These are phyloP conservation scores for Reutealis trisperma DNA, from an alignment of 345 rosid species.

Conservation along the genomic window DNA sequence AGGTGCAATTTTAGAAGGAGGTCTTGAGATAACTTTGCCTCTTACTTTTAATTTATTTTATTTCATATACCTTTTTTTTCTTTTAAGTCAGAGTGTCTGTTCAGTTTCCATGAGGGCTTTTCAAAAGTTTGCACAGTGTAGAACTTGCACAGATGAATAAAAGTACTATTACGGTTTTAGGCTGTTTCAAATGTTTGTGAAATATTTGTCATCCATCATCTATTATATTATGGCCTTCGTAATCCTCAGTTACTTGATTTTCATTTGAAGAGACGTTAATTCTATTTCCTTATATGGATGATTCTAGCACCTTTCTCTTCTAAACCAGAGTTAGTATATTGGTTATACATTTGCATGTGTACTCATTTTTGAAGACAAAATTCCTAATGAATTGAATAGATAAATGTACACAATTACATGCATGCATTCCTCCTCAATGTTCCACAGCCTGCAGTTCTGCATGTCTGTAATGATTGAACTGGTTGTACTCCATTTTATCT, in stretches of 20 bases:
- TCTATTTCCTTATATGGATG: neutral
- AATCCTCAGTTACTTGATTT: slow-evolving; percentile 1
- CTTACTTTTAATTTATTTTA: slow-evolving; percentile 16
- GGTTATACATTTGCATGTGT: neutral
- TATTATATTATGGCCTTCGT: slow-evolving; percentile 5
- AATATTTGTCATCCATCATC: slow-evolving; percentile 6
- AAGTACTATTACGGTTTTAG: slow-evolving; percentile 26
- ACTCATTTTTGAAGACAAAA: neutral
- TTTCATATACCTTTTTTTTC: slow-evolving; percentile 8
- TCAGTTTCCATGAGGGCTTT: slow-evolving; percentile 22
- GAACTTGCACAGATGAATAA: slow-evolving; percentile 39
- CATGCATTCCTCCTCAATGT: neutral
- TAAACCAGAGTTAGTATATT: neutral
- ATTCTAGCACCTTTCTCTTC: neutral
- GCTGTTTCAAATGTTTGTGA: slow-evolving; percentile 9
- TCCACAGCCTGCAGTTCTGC: neutral
- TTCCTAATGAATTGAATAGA: neutral
- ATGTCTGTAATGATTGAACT: neutral
- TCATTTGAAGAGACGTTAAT: neutral
- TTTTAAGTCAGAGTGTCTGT: slow-evolving; percentile 1
- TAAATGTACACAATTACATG: neutral
- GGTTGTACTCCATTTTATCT: neutral
- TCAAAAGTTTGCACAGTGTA: slow-evolving; percentile 31
- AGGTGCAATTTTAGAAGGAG: slow-evolving; percentile 19
- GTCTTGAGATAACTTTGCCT: slow-evolving; percentile 16